Evolutionary conservation across 345 rosid species (phyloP).

Genomic region (Pugionium cornutum): DNA sequence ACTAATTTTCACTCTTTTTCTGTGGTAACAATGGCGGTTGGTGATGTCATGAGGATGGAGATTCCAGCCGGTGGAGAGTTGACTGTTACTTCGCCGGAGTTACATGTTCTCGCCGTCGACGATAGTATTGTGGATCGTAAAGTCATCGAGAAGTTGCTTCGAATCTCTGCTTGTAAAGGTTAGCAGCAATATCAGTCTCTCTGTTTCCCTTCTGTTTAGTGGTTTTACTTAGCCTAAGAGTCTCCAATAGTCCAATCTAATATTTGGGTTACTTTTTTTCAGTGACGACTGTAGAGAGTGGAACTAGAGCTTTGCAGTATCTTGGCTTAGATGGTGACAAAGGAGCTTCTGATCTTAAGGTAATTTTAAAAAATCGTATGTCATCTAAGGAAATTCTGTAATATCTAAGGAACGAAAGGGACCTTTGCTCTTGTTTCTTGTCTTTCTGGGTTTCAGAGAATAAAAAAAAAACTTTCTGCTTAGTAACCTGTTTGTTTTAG

Average conservation of each 20-base stretch:
- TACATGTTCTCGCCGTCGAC: slow-evolving; percentile 94
- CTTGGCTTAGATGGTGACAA: slow-evolving; percentile 77
- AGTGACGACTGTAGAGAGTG: slow-evolving; percentile 85
- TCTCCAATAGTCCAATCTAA: neutral
- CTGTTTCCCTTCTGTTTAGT: neutral
- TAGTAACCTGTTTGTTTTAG: neutral
- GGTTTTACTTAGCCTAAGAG: neutral
- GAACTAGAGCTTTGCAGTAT: slow-evolving; percentile 71
- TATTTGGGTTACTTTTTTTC: slow-evolving; percentile 17
- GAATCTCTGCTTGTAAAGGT: slow-evolving; percentile 83
- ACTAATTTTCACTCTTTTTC: slow-evolving; percentile 6
- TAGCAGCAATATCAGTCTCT: neutral
- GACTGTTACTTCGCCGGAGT: slow-evolving; percentile 47
- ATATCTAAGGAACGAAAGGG: neutral
- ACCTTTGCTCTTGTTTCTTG: too few relatives aligned
- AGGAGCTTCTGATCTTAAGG: slow-evolving; percentile 52
- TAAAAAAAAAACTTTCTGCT: too few relatives aligned
- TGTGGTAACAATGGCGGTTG: slow-evolving; percentile 40
- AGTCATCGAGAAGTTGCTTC: slow-evolving; percentile 76
- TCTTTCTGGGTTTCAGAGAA: too few relatives aligned
- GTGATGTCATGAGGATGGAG: slow-evolving; percentile 46
- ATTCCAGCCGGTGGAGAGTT: slow-evolving; percentile 35
- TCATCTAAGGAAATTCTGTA: neutral
- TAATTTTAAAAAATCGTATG: slow-evolving; percentile 24
- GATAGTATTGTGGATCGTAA: slow-evolving; percentile 81